Evolutionary conservation across 495 filamentous ascomycete genomes (phyloP).

Genomic region (Margaritispora aquatica): DNA sequence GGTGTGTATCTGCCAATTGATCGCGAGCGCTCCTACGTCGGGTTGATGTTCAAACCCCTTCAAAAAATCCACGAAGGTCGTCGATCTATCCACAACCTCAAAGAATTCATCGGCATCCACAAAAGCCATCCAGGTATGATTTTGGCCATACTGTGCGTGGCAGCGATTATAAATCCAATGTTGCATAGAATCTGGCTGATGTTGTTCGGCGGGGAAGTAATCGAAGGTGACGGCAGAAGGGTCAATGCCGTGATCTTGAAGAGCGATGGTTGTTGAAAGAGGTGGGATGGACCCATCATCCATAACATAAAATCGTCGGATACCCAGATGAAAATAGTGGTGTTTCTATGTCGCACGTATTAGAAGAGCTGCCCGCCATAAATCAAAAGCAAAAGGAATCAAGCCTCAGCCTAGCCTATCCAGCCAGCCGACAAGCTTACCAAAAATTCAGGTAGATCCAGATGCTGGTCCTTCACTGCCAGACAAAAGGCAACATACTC

Average conservation of each 20-base stretch:
- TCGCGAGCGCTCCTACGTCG: conserved; percentile 13
- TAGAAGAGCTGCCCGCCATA: too few relatives aligned
- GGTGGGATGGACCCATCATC: conserved; percentile 23
- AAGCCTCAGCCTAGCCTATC: too few relatives aligned
- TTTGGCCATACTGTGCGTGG: background rate
- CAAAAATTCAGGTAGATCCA: conserved; percentile 22
- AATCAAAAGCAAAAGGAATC: too few relatives aligned
- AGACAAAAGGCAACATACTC: conserved; percentile 25
- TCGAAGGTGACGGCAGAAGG: conserved; percentile 14
- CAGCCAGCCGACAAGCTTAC: too few relatives aligned
- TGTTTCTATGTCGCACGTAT: too few relatives aligned
- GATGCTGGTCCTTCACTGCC: conserved; percentile 18
- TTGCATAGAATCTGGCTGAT: conserved; percentile 4
- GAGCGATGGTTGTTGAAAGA: conserved; percentile 7
- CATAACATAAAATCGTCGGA: conserved; percentile 26
- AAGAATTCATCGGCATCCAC: conserved; percentile 19
- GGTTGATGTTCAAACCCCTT: background rate
- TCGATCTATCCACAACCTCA: background rate
- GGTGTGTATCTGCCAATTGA: conserved; percentile 17
- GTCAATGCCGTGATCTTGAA: conserved; percentile 11
- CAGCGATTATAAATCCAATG: conserved; percentile 8
- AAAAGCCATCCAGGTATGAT: conserved; percentile 19
- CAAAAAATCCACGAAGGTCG: conserved; percentile 7
- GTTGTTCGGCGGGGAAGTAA: conserved; percentile 3
- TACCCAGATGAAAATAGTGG: conserved; percentile 25